These are phyloP conservation scores for Dryadomyces quercus-mongolicae DNA, from an alignment of 2,329 filamentous ascomycete genomes.

Conservation along the genomic window DNA sequence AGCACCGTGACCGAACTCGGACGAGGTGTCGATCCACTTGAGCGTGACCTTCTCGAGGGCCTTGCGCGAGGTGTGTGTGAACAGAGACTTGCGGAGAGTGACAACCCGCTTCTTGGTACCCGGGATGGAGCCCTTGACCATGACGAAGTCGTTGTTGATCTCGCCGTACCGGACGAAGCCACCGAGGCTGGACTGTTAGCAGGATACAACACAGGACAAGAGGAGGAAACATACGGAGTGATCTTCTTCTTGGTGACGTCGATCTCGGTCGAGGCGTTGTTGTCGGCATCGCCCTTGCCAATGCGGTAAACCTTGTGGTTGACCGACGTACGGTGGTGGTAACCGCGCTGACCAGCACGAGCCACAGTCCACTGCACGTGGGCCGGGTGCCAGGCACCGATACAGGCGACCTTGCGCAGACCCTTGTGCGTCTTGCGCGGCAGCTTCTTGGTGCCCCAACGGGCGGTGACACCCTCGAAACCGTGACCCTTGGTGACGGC, in stretches of 20 bases:
- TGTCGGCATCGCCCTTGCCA: constrained; percentile 81
- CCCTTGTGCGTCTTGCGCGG: constrained; percentile 99
- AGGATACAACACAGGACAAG: background rate
- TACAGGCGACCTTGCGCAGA: constrained; percentile 99
- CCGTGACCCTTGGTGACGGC: constrained; percentile 99
- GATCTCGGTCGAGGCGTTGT: constrained; percentile 87
- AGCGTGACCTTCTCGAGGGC: constrained; percentile 98
- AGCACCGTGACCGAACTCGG: constrained; percentile 99
- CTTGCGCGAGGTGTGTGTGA: constrained; percentile 88
- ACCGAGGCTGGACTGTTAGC: constrained; percentile 57
- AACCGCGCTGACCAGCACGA: constrained; percentile 98
- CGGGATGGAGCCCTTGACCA: constrained; percentile 95
- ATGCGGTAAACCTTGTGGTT: constrained; percentile 99
- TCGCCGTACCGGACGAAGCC: constrained; percentile 99
- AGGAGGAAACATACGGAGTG: constrained; percentile 72
- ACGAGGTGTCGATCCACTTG: constrained; percentile 99
- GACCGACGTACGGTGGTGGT: constrained; percentile 99
- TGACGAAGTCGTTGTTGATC: constrained; percentile 96
- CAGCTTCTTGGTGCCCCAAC: constrained; percentile 99
- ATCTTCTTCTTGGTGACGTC: constrained; percentile 99
- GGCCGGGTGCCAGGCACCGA: constrained; percentile 99
- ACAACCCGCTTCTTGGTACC: constrained; percentile 99
- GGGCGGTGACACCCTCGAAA: constrained; percentile 90
- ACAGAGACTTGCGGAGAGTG: constrained; percentile 98
- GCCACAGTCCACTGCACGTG: constrained; percentile 99